Conservation (phyloP, 164 flowering plant genomes). For the Magnolia officinalis region DNA sequence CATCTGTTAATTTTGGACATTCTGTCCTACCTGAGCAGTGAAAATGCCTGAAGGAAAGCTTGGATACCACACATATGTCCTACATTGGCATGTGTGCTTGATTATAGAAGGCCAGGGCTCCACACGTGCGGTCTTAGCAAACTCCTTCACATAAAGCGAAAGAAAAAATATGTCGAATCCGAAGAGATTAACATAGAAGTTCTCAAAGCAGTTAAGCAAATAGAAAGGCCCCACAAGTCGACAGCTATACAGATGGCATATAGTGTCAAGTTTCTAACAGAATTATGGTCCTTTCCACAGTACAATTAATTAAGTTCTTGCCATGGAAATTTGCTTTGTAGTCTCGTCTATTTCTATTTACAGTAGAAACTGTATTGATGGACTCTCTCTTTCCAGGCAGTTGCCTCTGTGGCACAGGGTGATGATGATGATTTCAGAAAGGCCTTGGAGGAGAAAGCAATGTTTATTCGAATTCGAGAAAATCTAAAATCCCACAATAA, state of each 20-base stretch:
- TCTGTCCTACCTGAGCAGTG: no score
- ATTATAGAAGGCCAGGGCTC: no score
- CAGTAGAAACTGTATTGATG: neutral
- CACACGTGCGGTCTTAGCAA: no score
- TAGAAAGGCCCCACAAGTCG: neutral
- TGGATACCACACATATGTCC: no score
- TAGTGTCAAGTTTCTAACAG: neutral
- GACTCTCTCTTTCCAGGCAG: slow-evolving; percentile 38
- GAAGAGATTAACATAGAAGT: neutral
- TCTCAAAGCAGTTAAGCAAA: neutral
- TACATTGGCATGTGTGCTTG: no score
- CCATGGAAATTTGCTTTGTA: neutral
- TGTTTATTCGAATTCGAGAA: slow-evolving; percentile 56
- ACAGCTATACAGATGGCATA: neutral
- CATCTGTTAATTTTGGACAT: no score
- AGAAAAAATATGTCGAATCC: neutral
- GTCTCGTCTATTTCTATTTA: neutral
- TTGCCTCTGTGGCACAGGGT: slow-evolving; percentile 48
- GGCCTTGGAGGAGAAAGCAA: slow-evolving; percentile 47
- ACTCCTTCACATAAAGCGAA: no score
- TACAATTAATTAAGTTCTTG: neutral
- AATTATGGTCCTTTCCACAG: neutral
- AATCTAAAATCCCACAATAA: slow-evolving; percentile 30
- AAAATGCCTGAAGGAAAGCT: no score
- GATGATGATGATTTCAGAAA: slow-evolving; percentile 53